Evolutionary conservation across 768 basidiomycete genomes (phyloP), one percentile per base, ranked within the genome.

Genomic region (Auriscalpium orientale): DNA sequence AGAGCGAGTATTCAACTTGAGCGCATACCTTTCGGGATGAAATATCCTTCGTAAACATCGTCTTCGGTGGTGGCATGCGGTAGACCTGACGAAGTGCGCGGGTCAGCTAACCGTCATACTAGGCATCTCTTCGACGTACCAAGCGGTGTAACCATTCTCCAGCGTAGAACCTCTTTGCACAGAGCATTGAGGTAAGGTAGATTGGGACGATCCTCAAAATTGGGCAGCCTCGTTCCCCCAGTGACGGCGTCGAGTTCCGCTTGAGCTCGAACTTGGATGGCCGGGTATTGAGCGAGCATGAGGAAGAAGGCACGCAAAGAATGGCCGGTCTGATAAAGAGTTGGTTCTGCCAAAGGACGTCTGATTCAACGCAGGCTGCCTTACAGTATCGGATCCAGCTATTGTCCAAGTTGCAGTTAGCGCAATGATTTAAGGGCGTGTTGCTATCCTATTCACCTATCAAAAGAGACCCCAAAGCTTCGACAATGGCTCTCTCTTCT

Each of bases 171-270:
- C 47, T 70, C 69, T 34, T 61, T 65, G 33, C 64, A 51, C 16
- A 68, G 33, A 0, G 66, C 65, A 6, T 66, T 59, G 3, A 68
- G 28, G 52, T 67, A 70, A 5, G 68, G 65, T 35, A 70, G 59
- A 11, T 47, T 58, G 9, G 57, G 38, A 37, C 56, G 56, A 46
- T 71, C 68, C 3, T 56, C 55, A n/a, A 66, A 67, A 18, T 57
- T 59, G 8, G 69, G 70, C 4, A 69, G 50, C 11, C 63, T 52
- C 28, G 61, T 62, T 20, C 49, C 53, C 12, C 61, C 64, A 1
- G 66, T 36, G 11, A 68, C 62, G 2, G 40, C 8, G 47, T 70
- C 69, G 7, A 71, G 58, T 20, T 71, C 66, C 1, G 53, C 59
- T 21, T 66, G 67, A 3, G 65, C 66, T 20, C 61, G 57, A 10